Evolutionary conservation across 305 asterid species (phyloP).

Genomic region (Fraxinus baroniana): DNA sequence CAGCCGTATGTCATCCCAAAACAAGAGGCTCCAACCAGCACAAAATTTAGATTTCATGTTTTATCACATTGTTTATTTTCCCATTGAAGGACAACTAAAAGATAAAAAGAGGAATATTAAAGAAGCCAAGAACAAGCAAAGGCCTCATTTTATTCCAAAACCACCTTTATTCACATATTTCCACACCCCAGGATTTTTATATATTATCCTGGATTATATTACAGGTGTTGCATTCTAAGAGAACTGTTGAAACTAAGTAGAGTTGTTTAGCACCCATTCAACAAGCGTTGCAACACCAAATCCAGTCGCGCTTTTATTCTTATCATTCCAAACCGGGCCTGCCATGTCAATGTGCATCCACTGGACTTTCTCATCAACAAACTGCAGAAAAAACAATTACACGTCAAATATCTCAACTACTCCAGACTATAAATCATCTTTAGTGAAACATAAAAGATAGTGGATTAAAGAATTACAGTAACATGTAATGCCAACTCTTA

Average conservation of each 20-base stretch:
- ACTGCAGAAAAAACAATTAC: constrained; percentile 39
- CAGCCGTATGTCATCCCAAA: background rate
- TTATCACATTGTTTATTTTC: background rate
- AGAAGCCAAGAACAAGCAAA: background rate
- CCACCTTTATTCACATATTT: background rate
- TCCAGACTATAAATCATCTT: background rate
- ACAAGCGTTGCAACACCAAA: constrained; percentile 82
- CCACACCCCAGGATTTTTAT: background rate
- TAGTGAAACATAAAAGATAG: background rate
- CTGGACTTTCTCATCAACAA: constrained; percentile 91
- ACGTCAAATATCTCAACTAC: background rate
- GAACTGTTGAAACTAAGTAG: constrained; percentile 18
- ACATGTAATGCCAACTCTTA: background rate
- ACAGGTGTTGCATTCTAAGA: background rate
- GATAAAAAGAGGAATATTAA: background rate
- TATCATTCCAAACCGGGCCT: constrained; percentile 88
- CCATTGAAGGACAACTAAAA: background rate
- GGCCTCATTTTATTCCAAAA: background rate
- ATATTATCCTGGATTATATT: background rate
- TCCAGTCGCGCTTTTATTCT: constrained; percentile 79
- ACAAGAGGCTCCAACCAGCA: background rate
- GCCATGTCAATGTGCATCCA: constrained; percentile 99
- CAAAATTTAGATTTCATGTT: background rate
- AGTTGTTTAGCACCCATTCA: constrained; percentile 74
- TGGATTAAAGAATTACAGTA: background rate